Base-by-base conservation (phyloP, 768 basidiomycete genomes). In the Panus rudis region DNA sequence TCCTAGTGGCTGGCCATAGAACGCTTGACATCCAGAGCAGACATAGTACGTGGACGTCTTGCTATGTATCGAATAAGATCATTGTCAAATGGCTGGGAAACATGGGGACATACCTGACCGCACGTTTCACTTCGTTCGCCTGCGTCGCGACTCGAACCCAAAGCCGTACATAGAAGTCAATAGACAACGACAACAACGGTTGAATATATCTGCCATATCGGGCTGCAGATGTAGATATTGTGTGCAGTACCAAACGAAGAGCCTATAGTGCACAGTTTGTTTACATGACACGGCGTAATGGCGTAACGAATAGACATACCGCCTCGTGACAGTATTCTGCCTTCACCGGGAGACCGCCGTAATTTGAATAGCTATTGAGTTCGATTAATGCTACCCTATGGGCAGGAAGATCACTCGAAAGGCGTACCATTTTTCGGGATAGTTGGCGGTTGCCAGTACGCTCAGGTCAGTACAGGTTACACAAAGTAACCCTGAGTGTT, bases 391-490 rank as follows among this genome's bases (percentile, higher is more conserved):
- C 24, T 24, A 42, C 6, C 6, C 4, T n/a, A 13, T 26, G 6
- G 4, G 16, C 23, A 37, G 28, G 28, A 19, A 25, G 20, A 2
- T 14, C 19, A 14, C 16, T 31, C 31, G n/a, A 32, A 16, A 27
- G 8, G 25, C 44, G 47, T 53, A 91, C 94, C 91, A 92, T 78
- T 99, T 99, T 61, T 99, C 96, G 3, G 93, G 84, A 60, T 87
- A 96, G 59, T 97, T 97, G 10, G 76, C 81, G 2, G 92, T 92
- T 0, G 93, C 96, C 19, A 98, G 72, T 8, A 99, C 92, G 6
- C 92, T 78, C 47, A 96, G 70, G 61, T 99, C 96, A 1, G 96
- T 99, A 64, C 96, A 98, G 20, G 96, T 99, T 28, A 99, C 83
- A 54, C 90, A 92, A 2, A 99, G 70, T 23, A 99, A 65, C 40